phyloP scores from a whole-genome alignment of 1,139 yeast genomes.

The Lodderomyces parapsilosis region DNA sequence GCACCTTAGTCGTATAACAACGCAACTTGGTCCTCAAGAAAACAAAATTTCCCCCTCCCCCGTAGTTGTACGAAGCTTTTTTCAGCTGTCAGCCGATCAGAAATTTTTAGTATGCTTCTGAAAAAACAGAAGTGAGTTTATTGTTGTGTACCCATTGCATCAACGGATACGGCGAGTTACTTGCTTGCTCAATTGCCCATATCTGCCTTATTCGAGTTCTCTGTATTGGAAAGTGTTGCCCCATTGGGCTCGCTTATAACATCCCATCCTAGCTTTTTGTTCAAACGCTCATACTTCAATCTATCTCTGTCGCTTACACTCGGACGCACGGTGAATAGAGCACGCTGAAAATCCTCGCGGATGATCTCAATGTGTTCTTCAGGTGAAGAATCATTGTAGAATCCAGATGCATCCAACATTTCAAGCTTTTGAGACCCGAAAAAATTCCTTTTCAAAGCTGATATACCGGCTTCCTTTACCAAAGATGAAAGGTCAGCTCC shows the following conservation, averaged over 20 bases:
- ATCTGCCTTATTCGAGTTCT: too few species aligned
- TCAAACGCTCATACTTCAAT: constrained; percentile 64
- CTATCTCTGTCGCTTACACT: constrained; percentile 90
- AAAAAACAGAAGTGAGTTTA: too few species aligned
- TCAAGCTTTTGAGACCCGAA: constrained; percentile 50
- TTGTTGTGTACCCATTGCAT: too few species aligned
- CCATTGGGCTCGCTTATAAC: constrained; percentile 20
- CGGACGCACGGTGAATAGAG: constrained; percentile 77
- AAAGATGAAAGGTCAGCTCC: constrained; percentile 96
- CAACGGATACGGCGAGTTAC: too few species aligned
- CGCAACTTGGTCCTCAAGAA: too few species aligned
- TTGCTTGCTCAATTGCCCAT: too few species aligned
- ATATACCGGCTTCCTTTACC: constrained; percentile 89
- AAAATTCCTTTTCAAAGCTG: constrained; percentile 74
- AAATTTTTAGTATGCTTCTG: too few species aligned
- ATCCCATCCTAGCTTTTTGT: constrained; percentile 61
- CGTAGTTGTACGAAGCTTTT: too few species aligned
- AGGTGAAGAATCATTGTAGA: constrained; percentile 29
- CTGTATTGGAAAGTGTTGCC: background rate
- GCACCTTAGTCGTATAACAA: too few species aligned
- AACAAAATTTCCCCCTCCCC: too few species aligned
- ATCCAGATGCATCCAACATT: constrained; percentile 49
- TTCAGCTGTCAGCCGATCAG: too few species aligned
- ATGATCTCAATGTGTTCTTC: constrained; percentile 53
- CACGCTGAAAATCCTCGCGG: constrained; percentile 63